Percentiles rank a stretch among this genome's conserved stretches.
Conservation (phyloP, 108 stramenopile genomes). For the Cyclostephanos tholiformis region DNA sequence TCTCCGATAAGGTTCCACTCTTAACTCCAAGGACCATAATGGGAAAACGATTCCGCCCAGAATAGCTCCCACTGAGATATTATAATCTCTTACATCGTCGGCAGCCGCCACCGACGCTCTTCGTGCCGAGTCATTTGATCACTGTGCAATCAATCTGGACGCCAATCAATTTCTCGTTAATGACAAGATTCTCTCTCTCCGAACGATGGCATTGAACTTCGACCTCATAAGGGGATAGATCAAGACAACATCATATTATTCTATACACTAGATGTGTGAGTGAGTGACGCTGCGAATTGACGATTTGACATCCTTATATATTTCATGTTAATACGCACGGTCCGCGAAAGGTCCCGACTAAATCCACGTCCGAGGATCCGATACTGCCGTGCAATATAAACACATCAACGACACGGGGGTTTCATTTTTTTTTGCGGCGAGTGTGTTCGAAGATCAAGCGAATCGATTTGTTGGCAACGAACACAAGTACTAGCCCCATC, state of each 20-base stretch:
- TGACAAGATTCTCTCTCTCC: neutral
- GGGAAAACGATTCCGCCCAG: too few relatives aligned
- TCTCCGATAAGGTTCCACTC: too few relatives aligned
- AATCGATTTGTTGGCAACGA: slow-evolving; percentile 19
- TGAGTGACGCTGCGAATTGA: neutral
- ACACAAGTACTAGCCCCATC: slow-evolving; percentile 55
- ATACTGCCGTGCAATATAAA: slow-evolving; percentile 52
- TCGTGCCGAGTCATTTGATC: neutral
- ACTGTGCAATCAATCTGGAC: neutral
- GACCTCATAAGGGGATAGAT: neutral
- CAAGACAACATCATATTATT: neutral
- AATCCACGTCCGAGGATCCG: slow-evolving; percentile 50
- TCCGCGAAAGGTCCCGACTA: slow-evolving; percentile 56
- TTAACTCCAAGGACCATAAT: too few relatives aligned
- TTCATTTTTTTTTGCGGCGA: neutral
- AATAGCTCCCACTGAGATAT: neutral
- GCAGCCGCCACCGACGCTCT: neutral
- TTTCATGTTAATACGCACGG: slow-evolving; percentile 25
- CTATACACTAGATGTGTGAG: neutral
- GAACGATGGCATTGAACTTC: neutral
- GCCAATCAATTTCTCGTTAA: neutral
- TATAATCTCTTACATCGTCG: too few relatives aligned
- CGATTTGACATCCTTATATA: neutral
- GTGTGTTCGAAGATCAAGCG: slow-evolving; percentile 18
- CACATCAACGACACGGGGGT: slow-evolving; percentile 5